Evolutionary conservation across 805 yeast genomes (phyloP).

Genomic region (Hanseniaspora thailandica): DNA sequence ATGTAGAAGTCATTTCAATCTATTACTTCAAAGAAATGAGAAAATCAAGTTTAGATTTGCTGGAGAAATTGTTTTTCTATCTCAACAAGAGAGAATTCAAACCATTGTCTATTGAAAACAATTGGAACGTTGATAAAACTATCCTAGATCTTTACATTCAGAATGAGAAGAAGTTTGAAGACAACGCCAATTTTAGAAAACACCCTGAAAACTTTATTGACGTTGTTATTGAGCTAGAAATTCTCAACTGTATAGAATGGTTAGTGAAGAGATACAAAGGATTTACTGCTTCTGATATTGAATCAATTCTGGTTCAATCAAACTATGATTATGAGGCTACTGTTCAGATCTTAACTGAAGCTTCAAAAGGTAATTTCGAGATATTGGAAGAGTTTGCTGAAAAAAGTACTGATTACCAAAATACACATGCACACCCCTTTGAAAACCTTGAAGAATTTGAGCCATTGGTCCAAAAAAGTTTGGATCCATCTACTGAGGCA

Average conservation of each 20-base stretch:
- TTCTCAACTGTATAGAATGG: background rate
- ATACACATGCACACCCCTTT: too few species aligned
- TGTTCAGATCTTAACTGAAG: background rate
- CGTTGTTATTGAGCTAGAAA: background rate
- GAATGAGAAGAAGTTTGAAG: background rate
- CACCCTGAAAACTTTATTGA: background rate
- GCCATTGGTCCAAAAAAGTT: too few species aligned
- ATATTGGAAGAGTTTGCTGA: background rate
- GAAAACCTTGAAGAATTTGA: too few species aligned
- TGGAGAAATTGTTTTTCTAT: background rate
- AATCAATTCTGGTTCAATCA: background rate
- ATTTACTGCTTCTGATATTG: background rate
- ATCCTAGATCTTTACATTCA: background rate
- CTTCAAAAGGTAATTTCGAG: background rate
- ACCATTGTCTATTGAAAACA: background rate
- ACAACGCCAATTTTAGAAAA: background rate
- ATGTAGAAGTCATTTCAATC: slow-evolving; percentile 8
- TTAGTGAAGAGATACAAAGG: background rate
- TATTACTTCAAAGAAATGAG: slow-evolving; percentile 9
- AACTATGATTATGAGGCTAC: background rate
- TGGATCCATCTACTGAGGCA: too few species aligned
- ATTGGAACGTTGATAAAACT: slow-evolving; percentile 6
- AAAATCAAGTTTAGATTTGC: background rate
- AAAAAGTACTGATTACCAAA: background rate
- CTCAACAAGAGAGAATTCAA: background rate